These are phyloP conservation scores for Capniomyces stellatus DNA, from an alignment of 371 early-diverging fungal genomes.

Conservation along the genomic window DNA sequence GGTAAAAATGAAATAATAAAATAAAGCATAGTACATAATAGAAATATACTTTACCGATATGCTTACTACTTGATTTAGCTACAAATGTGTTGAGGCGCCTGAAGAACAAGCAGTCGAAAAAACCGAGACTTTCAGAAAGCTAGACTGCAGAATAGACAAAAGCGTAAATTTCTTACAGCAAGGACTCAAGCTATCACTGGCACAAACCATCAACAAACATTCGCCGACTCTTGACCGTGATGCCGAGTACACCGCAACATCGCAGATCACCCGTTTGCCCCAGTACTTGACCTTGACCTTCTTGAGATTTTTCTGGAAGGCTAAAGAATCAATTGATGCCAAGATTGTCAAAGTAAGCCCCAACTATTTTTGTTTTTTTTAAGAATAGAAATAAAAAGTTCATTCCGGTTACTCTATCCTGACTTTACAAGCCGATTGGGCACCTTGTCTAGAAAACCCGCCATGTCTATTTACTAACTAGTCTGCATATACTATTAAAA, in stretches of 20 bases:
- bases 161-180: slow-evolving; percentile 23
- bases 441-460: too few species aligned
- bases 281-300: slow-evolving; percentile 76
- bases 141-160: slow-evolving; percentile 67
- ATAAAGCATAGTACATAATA: too few species aligned
- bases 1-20: too few species aligned
- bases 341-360: slow-evolving; percentile 89
- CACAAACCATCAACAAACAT: slow-evolving; percentile 72
- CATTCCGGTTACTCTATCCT: too few species aligned
- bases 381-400: too few species aligned
- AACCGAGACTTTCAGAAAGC: slow-evolving; percentile 52
- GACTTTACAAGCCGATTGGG: too few species aligned
- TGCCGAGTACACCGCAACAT: slow-evolving; percentile 59
- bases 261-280: slow-evolving; percentile 67
- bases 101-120: slow-evolving; percentile 44
- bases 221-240: slow-evolving; percentile 60
- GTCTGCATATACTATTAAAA: too few species aligned
- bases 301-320: slow-evolving; percentile 93
- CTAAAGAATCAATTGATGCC: slow-evolving; percentile 60
- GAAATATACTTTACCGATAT: too few species aligned
- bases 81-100: slow-evolving; percentile 57
- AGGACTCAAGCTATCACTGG: slow-evolving; percentile 29
- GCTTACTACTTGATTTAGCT: too few species aligned
- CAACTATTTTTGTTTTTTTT: too few species aligned
- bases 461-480: too few species aligned